Evolutionary conservation across 805 yeast genomes (phyloP), one percentile per base, ranked within the genome.

Genomic region (Myxozyma geophila): DNA sequence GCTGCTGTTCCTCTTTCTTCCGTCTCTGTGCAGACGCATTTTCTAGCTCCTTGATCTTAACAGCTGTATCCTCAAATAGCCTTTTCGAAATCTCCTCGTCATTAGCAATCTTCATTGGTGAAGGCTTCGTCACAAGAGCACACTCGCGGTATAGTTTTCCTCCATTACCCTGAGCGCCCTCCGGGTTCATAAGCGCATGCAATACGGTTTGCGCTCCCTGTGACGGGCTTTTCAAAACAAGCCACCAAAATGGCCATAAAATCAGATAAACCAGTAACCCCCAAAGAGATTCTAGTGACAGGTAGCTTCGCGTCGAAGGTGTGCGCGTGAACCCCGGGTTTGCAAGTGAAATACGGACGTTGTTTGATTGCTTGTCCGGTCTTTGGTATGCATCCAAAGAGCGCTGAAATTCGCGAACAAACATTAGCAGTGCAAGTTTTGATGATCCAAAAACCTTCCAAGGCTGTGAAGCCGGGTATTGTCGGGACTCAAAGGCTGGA

Each of bases 301-400:
- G 62, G 41, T 87, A 84, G 61, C 97, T 82, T 69, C 95, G 85
- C 46, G 93, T 87, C 33, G 96, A 85, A 1, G 96, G 90, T 1
- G 96, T 86, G 69, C 98, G 82, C 88, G 90, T 89, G 41, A 92
- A 70, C 0, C 99, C 99, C 0, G 99, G 98, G 72, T 95, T 95
- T 5, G 90, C 95, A 59, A 91, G 72, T 62, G 87, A 83, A 23
- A 91, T 82, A 56, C 87, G 82, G 28, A 90, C 85, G 70, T 88
- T 89, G 72, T 83, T 80, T 1, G 90, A 88, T 23, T 87, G 84
- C 37, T 76, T 70, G 75, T 91, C 96, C 57, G 87, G 83, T 63
- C 96, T 81, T 64, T 86, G 87, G 67, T 82, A 83, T 0, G 68
- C 74, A 57, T 82, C 80, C 54, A 91, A 73, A 65, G 86, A 80